Evolutionary conservation across 345 rosid genomes (phyloP).

Genomic region (Odontarrhena argentea): DNA sequence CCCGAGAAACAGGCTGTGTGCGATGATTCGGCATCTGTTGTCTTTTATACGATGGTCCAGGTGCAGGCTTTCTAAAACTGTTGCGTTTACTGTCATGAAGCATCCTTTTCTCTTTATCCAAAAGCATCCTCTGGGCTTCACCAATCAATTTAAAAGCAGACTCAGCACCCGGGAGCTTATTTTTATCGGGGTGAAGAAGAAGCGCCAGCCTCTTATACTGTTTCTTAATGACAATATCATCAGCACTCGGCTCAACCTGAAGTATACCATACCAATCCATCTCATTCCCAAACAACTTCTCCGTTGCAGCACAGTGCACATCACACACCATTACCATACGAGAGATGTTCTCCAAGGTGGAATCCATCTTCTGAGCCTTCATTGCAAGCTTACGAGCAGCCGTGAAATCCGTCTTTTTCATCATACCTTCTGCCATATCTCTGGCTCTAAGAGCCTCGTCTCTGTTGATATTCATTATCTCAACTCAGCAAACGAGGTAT

Average conservation of each 20-base stretch:
- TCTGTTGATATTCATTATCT: conserved; percentile 73
- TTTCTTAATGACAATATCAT: conserved; percentile 73
- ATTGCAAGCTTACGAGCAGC: conserved; percentile 66
- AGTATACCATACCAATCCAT: conserved; percentile 94
- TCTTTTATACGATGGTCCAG: conserved; percentile 37
- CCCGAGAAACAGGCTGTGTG: conserved; percentile 40
- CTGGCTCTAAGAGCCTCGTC: conserved; percentile 92
- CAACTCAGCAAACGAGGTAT: conserved; percentile 21
- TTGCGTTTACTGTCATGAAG: conserved; percentile 59
- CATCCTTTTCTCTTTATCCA: conserved; percentile 61
- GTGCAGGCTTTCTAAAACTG: conserved; percentile 35
- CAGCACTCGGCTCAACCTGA: conserved; percentile 63
- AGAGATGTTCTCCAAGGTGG: conserved; percentile 64
- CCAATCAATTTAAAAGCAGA: conserved; percentile 90
- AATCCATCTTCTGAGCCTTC: conserved; percentile 68
- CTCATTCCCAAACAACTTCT: conserved; percentile 63
- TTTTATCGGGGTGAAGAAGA: conserved; percentile 92
- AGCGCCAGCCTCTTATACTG: conserved; percentile 88
- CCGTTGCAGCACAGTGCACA: conserved; percentile 77
- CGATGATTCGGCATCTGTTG: conserved; percentile 42
- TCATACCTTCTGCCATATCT: conserved; percentile 64
- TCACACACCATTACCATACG: conserved; percentile 87
- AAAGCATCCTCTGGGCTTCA: conserved; percentile 87
- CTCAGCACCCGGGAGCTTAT: conserved; percentile 91
- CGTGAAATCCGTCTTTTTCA: conserved; percentile 61